These are phyloP conservation scores for Peronospora belbahrii DNA, from an alignment of 352 stramenopile species.

Conservation along the genomic window DNA sequence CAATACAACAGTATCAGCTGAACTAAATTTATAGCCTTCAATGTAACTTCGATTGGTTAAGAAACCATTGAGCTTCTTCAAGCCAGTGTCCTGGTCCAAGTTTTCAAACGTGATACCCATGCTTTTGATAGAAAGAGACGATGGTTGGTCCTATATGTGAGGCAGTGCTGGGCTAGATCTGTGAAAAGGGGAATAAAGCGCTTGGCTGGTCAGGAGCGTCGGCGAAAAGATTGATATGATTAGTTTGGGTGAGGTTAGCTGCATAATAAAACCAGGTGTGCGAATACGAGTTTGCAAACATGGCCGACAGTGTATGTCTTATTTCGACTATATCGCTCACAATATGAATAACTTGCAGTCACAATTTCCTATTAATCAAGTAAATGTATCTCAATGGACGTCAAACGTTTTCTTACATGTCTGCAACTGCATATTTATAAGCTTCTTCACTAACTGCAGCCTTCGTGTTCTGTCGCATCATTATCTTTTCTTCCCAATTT, in stretches of 20 bases:
- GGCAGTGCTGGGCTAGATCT: constrained; percentile 18
- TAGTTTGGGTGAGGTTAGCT: not conserved
- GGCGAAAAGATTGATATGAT: not conserved
- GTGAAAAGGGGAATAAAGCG: constrained; percentile 7
- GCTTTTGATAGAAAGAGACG: constrained; percentile 23
- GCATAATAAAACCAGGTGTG: constrained; percentile 21
- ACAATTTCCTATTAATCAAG: too few species aligned
- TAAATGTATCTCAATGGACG: too few species aligned
- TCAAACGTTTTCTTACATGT: constrained; percentile 47
- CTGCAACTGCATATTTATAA: constrained; percentile 72
- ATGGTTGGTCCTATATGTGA: too few species aligned
- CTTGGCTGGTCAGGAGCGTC: constrained; percentile 31
- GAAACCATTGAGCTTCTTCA: constrained; percentile 81
- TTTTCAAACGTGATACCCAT: constrained; percentile 61
- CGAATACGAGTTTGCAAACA: constrained; percentile 1
- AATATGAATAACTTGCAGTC: too few species aligned
- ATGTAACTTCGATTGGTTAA: constrained; percentile 74
- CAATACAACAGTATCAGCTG: constrained; percentile 57
- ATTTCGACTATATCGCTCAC: too few species aligned
- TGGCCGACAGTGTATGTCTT: too few species aligned
- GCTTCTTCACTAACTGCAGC: constrained; percentile 57
- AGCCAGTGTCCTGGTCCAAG: constrained; percentile 45
- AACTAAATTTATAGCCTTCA: constrained; percentile 64
- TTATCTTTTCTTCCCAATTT: constrained; percentile 92
- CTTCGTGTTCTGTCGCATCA: constrained; percentile 71